Evolutionary conservation across 345 rosid genomes (phyloP), one percentile per base, ranked within the genome.

Genomic region (Arabis hirsuta): DNA sequence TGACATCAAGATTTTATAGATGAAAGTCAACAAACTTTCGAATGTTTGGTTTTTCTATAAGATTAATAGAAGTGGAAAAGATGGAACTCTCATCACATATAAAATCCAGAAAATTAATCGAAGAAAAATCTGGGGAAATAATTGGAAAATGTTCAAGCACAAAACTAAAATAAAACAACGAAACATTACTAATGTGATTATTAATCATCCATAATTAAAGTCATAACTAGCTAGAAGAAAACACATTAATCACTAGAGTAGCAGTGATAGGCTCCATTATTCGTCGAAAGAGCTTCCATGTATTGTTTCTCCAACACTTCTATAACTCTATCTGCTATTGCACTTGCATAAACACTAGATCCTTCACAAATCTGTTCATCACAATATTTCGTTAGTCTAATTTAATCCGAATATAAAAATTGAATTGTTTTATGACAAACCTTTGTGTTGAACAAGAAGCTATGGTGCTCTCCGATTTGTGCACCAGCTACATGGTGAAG

Each of bases 401-500:
- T 45, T 19, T 1, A 11, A 4, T 14, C 3, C 16, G 20, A 36
- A 7, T 16, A 16, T 16, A 0, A 16, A 16, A 16, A 16, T 16
- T 16, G 16, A 16, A 16, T 16, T 16, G 16, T 16, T 16, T 16
- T 27, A 38, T 29, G 51, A 73, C 73, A 67, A 22, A 91, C 96
- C 96, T 87, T 91, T 61, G 88, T 78, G 76, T 86, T 86, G 80
- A 91, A 85, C 66, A 86, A 73, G 73, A 91, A 91, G 82, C 89
- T 86, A 66, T 73, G 78, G 67, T 86, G 83, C 32, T 91, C 94
- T 7, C 96, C 97, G 16, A 86, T 80, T 20, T 84, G 90, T 38
- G 90, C 97, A 47, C 97, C 92, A 5, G 90, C 94, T 47, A 86
- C 88, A 72, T 86, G 90, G 65, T 86, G 90, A 53, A 88, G 86